These are phyloP conservation scores for Trichosporon sp. DNA, from an alignment of 1,284 basidiomycete species.

Conservation along the genomic window DNA sequence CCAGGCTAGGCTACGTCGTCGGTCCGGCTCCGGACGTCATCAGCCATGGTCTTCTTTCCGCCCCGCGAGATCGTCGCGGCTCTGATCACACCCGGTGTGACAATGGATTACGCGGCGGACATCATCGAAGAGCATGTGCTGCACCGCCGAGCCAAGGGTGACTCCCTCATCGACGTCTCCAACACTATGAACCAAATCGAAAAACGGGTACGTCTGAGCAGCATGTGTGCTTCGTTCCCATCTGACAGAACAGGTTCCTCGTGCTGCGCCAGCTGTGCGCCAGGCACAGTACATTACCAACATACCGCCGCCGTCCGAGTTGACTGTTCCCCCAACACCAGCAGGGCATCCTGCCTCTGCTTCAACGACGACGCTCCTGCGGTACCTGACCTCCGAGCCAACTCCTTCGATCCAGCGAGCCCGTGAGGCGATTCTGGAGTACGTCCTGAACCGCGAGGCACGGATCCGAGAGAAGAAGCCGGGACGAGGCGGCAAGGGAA, in stretches of 20 bases:
- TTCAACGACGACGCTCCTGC: conserved; percentile 43
- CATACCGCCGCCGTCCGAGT: conserved; percentile 51
- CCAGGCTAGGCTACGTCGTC: conserved; percentile 12
- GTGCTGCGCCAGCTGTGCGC: conserved; percentile 45
- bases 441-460: conserved; percentile 46
- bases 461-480: conserved; percentile 48
- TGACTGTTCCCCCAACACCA: conserved; percentile 44
- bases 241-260: conserved; percentile 34
- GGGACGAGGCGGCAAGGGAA: conserved; percentile 53
- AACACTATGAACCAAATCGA: conserved; percentile 47
- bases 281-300: conserved; percentile 51
- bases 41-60: conserved; percentile 18
- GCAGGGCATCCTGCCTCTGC: conserved; percentile 47
- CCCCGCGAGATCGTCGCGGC: conserved; percentile 17
- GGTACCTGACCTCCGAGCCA: conserved; percentile 45
- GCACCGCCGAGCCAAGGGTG: conserved; percentile 47
- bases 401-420: conserved; percentile 48
- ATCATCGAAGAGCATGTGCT: conserved; percentile 52
- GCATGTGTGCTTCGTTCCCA: background rate
- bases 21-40: conserved; percentile 9
- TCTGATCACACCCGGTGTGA: conserved; percentile 17
- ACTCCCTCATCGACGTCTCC: conserved; percentile 50
- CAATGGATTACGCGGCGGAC: conserved; percentile 34
- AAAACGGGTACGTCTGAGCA: conserved; percentile 38
- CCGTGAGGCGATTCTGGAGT: conserved; percentile 55